A percentile compares a stretch with the other conserved stretches of the same genome.
Conservation (phyloP, 2,329 filamentous ascomycete species). For the Rutstroemia sp. region DNA sequence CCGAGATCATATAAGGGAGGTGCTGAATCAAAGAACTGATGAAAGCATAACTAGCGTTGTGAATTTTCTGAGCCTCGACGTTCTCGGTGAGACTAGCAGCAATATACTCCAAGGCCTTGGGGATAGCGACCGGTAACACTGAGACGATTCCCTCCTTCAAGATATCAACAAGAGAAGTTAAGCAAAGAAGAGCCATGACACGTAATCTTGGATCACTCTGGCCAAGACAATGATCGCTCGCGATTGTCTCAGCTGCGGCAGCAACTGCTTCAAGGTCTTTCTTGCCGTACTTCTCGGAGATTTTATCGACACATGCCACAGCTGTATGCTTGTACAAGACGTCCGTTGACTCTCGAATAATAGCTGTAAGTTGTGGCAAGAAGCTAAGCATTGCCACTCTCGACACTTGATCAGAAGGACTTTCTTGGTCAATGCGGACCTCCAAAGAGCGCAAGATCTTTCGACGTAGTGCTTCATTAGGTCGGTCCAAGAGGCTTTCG, state of each 20-base stretch:
- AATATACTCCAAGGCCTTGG: constrained; percentile 65
- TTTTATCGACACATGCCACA: constrained; percentile 84
- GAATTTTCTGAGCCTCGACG: constrained; percentile 54
- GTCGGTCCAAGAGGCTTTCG: constrained; percentile 69
- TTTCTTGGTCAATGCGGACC: constrained; percentile 66
- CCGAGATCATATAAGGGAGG: constrained; percentile 83
- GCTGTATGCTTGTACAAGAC: constrained; percentile 76
- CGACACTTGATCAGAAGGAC: constrained; percentile 59
- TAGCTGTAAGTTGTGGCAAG: constrained; percentile 67
- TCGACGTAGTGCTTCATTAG: constrained; percentile 66
- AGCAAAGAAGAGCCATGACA: constrained; percentile 78
- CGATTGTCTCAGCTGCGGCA: constrained; percentile 68
- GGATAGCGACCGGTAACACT: constrained; percentile 68
- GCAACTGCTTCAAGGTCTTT: constrained; percentile 74
- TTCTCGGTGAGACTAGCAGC: constrained; percentile 50
- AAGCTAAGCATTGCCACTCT: constrained; percentile 69
- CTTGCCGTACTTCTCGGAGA: constrained; percentile 91
- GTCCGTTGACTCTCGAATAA: constrained; percentile 66
- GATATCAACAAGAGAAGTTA: constrained; percentile 84
- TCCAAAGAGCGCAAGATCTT: constrained; percentile 79
- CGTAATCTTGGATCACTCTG: constrained; percentile 65
- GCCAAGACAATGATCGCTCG: constrained; percentile 68
- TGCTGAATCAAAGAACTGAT: constrained; percentile 73
- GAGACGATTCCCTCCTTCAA: constrained; percentile 80
- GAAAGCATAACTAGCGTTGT: constrained; percentile 77